These are phyloP conservation scores for Oropetium thomaeum DNA, from an alignment of 176 grass and related monocot species.

Conservation along the genomic window DNA sequence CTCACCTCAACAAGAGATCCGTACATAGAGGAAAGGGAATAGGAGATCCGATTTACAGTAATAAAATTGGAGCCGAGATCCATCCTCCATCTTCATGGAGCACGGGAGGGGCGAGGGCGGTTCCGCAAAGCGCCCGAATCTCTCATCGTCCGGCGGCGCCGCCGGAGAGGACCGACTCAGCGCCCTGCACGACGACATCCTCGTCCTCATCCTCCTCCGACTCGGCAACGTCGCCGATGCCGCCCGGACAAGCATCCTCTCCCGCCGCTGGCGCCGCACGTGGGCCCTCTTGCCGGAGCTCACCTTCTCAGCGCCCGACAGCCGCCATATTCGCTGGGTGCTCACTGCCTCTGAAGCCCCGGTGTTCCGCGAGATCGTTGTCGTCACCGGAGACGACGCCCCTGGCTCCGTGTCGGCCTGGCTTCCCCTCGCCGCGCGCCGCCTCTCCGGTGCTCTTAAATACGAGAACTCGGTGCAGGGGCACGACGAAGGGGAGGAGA, in stretches of 20 bases:
- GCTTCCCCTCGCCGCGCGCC: constrained; percentile 33
- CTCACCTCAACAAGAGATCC: no score
- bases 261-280: constrained; percentile 18
- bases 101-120: neutral
- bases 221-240: neutral
- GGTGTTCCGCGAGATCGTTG: neutral
- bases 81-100: no score
- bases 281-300: constrained; percentile 24
- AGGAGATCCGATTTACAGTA: no score
- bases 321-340: neutral
- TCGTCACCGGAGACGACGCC: neutral
- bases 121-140: constrained; percentile 12
- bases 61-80: no score
- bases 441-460: neutral
- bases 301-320: neutral
- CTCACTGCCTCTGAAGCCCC: neutral
- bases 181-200: neutral
- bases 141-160: neutral
- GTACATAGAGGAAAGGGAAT: no score
- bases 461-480: neutral
- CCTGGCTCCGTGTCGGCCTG: constrained; percentile 1
- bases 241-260: constrained; percentile 23
- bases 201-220: constrained; percentile 5
- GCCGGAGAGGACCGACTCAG: constrained; percentile 25
- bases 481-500: neutral